phyloP scores from a whole-genome alignment of 768 basidiomycete species.

The Russula vinacea region DNA sequence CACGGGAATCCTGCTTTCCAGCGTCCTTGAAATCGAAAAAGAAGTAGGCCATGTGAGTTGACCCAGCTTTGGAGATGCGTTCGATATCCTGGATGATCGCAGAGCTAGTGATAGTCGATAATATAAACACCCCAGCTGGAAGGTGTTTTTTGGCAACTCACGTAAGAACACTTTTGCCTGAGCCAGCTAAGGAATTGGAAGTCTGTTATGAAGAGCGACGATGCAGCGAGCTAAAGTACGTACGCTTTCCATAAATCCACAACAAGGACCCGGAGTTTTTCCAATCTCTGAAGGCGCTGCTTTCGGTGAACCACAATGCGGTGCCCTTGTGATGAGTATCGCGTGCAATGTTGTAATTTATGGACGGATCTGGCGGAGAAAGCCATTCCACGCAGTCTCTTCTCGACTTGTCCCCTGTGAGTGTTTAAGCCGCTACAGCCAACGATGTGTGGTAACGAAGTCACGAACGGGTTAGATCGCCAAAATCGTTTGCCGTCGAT shows the following conservation, averaged over 20 bases:
- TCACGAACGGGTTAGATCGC: not conserved
- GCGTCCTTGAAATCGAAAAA: slow-evolving; percentile 4
- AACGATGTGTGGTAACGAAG: not conserved
- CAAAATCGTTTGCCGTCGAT: not conserved
- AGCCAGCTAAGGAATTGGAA: not conserved
- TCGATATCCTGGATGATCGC: not conserved
- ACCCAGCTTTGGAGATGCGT: not conserved
- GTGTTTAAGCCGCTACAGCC: not conserved
- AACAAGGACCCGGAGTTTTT: not conserved
- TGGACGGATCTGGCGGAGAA: not conserved
- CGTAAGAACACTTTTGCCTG: not conserved
- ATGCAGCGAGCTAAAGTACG: not conserved
- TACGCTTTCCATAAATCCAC: slow-evolving; percentile 2
- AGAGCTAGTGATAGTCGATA: not conserved
- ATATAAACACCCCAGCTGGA: not conserved
- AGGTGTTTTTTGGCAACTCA: not conserved
- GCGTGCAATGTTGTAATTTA: not conserved
- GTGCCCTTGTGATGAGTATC: not conserved
- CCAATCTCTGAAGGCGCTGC: too few relatives aligned
- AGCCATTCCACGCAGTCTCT: not conserved
- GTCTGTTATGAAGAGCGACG: not conserved
- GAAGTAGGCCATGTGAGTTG: not conserved
- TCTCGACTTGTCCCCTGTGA: not conserved
- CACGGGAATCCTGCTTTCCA: not conserved
- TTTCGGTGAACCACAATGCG: not conserved